Conservation (phyloP, 345 rosid species). For the Kernera saxatilis region DNA sequence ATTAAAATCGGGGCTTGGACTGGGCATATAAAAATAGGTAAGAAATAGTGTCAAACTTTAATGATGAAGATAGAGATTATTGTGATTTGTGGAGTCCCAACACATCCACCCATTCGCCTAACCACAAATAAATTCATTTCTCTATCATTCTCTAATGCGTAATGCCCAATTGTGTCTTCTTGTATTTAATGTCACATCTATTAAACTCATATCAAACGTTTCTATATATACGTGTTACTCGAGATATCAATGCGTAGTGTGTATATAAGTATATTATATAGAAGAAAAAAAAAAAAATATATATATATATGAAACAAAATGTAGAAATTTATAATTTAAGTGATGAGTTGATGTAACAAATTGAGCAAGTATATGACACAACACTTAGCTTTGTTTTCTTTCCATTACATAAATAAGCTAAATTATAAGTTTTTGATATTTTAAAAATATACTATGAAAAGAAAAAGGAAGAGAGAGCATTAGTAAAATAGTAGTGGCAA, state of each 20-base stretch:
- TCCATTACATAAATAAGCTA: background rate
- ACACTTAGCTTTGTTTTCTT: background rate
- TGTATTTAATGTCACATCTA: slow-evolving; percentile 13
- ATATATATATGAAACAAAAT: background rate
- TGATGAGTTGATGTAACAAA: background rate
- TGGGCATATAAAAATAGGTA: slow-evolving; percentile 19
- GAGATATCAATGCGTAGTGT: background rate
- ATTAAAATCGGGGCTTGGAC: background rate
- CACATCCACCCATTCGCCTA: slow-evolving; percentile 22
- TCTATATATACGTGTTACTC: background rate
- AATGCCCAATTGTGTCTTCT: background rate
- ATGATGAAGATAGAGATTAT: slow-evolving; percentile 42
- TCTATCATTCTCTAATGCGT: slow-evolving; percentile 3
- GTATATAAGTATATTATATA: background rate
- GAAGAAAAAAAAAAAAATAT: background rate
- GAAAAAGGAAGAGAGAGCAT: background rate
- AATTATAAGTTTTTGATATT: background rate
- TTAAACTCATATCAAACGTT: background rate
- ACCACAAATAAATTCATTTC: slow-evolving; percentile 19
- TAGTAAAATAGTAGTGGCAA: slow-evolving; percentile 15
- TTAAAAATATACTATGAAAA: background rate
- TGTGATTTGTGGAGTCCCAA: slow-evolving; percentile 39
- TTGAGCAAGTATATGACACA: background rate
- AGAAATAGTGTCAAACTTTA: slow-evolving; percentile 29
- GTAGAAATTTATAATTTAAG: background rate